Base-by-base conservation (phyloP, 768 basidiomycete genomes). In the Serendipita sp. region DNA sequence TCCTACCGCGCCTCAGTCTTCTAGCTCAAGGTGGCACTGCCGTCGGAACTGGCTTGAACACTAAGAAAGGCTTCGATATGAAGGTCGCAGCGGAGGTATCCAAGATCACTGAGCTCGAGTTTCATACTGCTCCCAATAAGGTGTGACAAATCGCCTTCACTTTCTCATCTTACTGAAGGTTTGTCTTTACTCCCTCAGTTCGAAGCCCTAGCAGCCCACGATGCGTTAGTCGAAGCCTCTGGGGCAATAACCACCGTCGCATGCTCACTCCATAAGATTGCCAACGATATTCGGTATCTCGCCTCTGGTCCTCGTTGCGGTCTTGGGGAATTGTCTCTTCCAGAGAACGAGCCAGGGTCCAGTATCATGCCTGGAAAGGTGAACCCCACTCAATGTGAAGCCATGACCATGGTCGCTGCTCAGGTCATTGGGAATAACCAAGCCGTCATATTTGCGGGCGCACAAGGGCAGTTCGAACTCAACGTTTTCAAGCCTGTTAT, bases 291-390 rank as follows among this genome's bases (percentile, higher is more conserved):
- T 71, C 86, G 96, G 61, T 98, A 88, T 80, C 86, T 99, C 67
- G 95, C 85, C 26, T 98, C 95, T 56, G 96, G 96, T 63, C 96
- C 96, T 64, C 88, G 96, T 45, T 99, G 96, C 70, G 96, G 96
- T 62, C 81, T 99, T 50, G 96, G 96, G 24, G 96, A 99, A 75
- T 77, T 99, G 42, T 84, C 81, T 68, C 75, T 98, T 60, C 96
- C 96, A 11, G 96, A 98, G 76, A 99, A 99, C 73, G 96, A 99
- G 75, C 96, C 96, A 45, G 96, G 96, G 51, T 94, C 91, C 70
- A 95, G 91, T 64, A 98, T 99, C 75, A 99, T 99, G 96, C 96
- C 94, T 4, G 96, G 96, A 65, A 98, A 99, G 77, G 96, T 99
- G 64, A 99, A 99, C 76, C 96, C 96, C 11, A 99, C 96, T 3